phyloP scores from a whole-genome alignment of 164 flowering plant species.

The Buxus sempervirens region DNA sequence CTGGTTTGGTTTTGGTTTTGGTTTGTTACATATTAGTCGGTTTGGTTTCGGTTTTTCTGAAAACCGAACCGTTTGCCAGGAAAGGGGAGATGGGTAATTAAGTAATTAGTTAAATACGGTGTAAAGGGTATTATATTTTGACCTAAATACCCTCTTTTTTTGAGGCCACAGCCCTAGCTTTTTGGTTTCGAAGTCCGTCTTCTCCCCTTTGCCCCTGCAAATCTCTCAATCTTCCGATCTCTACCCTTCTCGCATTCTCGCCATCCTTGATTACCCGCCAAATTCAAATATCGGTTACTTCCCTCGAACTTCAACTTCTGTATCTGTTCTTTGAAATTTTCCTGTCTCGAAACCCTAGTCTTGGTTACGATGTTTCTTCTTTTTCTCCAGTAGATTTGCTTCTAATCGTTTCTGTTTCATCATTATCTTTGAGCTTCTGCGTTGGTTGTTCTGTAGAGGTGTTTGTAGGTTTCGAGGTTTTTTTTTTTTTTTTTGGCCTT shows the following conservation, averaged over 20 bases:
- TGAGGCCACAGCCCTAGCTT: not conserved
- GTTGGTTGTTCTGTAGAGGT: not conserved
- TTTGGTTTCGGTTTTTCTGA: no score
- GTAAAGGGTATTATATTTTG: constrained; percentile 13
- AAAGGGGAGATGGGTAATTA: no score
- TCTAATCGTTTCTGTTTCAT: not conserved
- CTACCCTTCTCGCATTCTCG: constrained; percentile 18
- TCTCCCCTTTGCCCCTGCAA: constrained; percentile 42
- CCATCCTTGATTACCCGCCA: constrained; percentile 31
- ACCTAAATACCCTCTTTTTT: constrained; percentile 36
- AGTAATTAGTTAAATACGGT: no score
- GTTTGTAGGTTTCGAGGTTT: not conserved
- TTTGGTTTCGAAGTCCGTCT: constrained; percentile 15
- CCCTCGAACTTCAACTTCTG: no score
- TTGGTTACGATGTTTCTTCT: no score
- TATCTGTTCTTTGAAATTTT: no score
- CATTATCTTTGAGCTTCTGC: not conserved
- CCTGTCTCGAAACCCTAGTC: constrained; percentile 16
- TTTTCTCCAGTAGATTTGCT: not conserved
- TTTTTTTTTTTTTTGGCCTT: not conserved
- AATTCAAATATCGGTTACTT: constrained; percentile 12
- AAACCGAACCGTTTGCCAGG: no score
- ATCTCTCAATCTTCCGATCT: constrained; percentile 19
- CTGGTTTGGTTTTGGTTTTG: no score
- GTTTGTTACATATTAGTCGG: no score